These are phyloP conservation scores for Solanum chiquidenum DNA, from an alignment of 257 asterid species.

Conservation along the genomic window DNA sequence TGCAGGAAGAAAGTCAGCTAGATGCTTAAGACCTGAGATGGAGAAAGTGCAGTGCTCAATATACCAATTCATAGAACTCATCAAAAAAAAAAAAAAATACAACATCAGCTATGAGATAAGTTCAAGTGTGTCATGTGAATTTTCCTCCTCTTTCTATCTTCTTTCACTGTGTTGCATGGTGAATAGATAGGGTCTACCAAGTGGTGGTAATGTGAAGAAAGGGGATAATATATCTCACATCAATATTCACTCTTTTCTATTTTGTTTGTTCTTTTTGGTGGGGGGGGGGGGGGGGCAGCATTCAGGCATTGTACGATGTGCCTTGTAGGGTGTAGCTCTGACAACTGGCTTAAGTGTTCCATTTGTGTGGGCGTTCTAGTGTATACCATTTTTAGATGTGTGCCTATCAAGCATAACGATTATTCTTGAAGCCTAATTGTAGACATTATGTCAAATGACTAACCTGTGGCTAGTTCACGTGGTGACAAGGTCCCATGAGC, in stretches of 20 bases:
- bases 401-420: neutral
- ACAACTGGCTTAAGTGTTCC: neutral
- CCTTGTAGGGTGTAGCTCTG: neutral
- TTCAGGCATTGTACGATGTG: neutral
- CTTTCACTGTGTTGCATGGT: neutral
- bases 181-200: neutral
- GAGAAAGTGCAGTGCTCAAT: neutral
- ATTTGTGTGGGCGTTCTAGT: neutral
- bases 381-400: neutral
- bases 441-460: neutral
- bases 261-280: neutral
- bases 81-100: neutral
- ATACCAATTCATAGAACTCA: neutral
- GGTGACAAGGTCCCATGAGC: conserved; percentile 87
- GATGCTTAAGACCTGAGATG: conserved; percentile 89
- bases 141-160: neutral
- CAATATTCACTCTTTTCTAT: neutral
- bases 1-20: conserved; percentile 96
- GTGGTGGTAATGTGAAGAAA: neutral
- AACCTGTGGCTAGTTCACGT: conserved; percentile 94
- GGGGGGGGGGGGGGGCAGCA: neutral
- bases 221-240: neutral
- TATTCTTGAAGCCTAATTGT: neutral
- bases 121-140: neutral
- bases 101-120: neutral